Evolutionary conservation across 2,329 filamentous ascomycete species (phyloP).

Genomic region (Diaporthe capsici): DNA sequence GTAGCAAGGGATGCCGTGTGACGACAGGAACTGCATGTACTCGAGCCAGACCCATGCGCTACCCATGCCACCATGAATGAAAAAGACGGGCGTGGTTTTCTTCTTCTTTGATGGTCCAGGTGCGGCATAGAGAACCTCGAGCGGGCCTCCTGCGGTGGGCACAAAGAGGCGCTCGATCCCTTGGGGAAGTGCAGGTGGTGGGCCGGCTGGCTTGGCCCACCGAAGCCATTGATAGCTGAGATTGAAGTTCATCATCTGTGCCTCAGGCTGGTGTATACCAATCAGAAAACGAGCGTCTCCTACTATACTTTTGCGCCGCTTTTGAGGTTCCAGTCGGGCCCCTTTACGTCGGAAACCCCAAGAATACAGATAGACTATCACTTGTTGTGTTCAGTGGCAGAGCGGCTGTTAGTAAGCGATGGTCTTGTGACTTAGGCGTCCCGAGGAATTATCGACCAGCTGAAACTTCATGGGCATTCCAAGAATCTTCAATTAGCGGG

Average conservation of each 20-base stretch:
- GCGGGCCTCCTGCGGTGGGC: conserved; percentile 57
- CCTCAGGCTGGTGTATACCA: too few species aligned
- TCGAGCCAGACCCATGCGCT: conserved; percentile 66
- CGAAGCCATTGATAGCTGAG: conserved; percentile 52
- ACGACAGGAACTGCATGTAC: conserved; percentile 64
- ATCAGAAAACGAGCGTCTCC: neutral
- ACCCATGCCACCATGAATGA: conserved; percentile 69
- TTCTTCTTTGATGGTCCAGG: conserved; percentile 45
- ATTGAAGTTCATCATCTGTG: conserved; percentile 45
- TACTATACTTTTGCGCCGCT: neutral
- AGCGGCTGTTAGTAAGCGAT: conserved; percentile 1
- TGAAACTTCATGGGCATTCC: conserved; percentile 13
- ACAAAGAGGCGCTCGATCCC: conserved; percentile 61
- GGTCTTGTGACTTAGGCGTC: neutral
- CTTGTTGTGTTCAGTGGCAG: neutral
- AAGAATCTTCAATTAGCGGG: neutral
- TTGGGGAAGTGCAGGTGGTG: conserved; percentile 51
- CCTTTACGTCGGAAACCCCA: neutral
- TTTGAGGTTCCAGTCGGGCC: neutral
- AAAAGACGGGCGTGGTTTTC: conserved; percentile 59
- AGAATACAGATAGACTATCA: neutral
- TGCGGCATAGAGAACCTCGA: conserved; percentile 64
- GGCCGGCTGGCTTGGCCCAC: conserved; percentile 48
- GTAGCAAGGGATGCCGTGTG: conserved; percentile 62
- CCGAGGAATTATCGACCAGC: conserved; percentile 26